Base-by-base conservation (phyloP, 257 asterid genomes). In the Nemophila menziesii region DNA sequence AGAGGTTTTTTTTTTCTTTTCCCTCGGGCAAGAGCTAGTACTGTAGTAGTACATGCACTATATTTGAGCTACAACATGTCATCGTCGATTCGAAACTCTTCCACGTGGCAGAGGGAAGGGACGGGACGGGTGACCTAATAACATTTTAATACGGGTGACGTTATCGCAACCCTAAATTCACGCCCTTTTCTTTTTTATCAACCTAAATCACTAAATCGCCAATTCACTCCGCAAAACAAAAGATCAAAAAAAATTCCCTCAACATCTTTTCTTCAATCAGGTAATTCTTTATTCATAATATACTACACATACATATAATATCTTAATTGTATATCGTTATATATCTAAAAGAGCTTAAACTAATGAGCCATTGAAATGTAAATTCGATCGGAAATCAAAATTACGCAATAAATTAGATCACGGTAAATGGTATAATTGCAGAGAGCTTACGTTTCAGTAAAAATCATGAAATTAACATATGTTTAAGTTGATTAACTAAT, bases 81-180 rank as follows among this genome's bases (percentile, higher is more conserved):
- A 22, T 36, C 5, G n/a, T n/a, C 16, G 49, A 39, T 27, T 40
- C 50, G 14, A 16, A 16, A 33, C 20, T 16, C 5, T 11, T 27
- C 15, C 13, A 48, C 56, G 52, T 33, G 66, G 47, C 52, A 19
- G 15, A 19, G 34, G 22, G 4, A 1, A 13, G 48, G 37, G 22
- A 33, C 11, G 21, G 36, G 36, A 7, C 18, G 27, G n/a, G 46
- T 39, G 49, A 27, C 26, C 23, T 16, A 14, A 44, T 4, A 24
- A 4, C 22, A 21, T 19, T 29, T 24, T 15, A n/a, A 4, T 11
- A 8, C 22, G 12, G 41, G 46, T 42, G 14, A 8, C 2, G 38
- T n/a, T 58, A 38, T 36, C 44, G 21, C 11, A 39, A 18, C 56
- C 63, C 62, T 43, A 18, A 48, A 62, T 49, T 29, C 38, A 43